Percentiles rank a stretch among this genome's conserved stretches.
phyloP scores from a whole-genome alignment of 495 filamentous ascomycete genomes.

The Apiosordaria backusii region DNA sequence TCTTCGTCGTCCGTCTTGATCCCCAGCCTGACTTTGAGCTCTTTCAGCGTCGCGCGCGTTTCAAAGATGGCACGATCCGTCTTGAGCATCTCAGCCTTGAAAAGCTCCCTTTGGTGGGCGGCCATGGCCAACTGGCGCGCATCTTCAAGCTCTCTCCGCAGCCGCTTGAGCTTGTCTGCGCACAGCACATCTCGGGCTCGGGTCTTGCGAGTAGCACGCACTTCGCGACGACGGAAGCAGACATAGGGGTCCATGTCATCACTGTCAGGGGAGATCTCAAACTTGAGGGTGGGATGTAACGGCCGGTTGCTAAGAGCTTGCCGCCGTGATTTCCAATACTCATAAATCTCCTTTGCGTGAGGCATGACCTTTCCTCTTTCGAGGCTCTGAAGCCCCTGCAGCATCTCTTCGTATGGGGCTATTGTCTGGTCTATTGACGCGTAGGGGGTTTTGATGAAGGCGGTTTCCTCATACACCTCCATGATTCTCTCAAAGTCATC shows the following conservation, averaged over 20 bases:
- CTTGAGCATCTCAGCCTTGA: constrained; percentile 70
- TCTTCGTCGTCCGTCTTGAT: constrained; percentile 95
- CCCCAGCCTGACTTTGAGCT: constrained; percentile 79
- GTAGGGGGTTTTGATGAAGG: constrained; percentile 75
- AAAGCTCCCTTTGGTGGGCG: constrained; percentile 72
- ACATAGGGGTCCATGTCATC: constrained; percentile 97
- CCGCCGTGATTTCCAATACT: constrained; percentile 80
- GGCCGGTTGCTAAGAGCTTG: constrained; percentile 60
- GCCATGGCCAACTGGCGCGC: constrained; percentile 74
- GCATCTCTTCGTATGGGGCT: constrained; percentile 74
- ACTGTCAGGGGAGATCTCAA: constrained; percentile 86
- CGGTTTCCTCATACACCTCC: constrained; percentile 89
- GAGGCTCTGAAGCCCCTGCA: constrained; percentile 68
- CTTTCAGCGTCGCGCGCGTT: constrained; percentile 72
- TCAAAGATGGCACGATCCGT: constrained; percentile 75
- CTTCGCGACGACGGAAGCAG: constrained; percentile 94
- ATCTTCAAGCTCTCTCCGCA: constrained; percentile 89
- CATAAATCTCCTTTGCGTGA: constrained; percentile 84
- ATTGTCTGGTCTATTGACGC: constrained; percentile 85
- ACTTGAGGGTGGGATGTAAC: constrained; percentile 77
- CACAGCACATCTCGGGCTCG: constrained; percentile 89
- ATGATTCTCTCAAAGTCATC: constrained; percentile 92
- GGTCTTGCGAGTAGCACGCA: constrained; percentile 91
- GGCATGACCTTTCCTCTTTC: constrained; percentile 59
- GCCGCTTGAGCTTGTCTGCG: constrained; percentile 85